phyloP scores from a whole-genome alignment of 2,329 filamentous ascomycete species.

The Cytospora leucostoma region DNA sequence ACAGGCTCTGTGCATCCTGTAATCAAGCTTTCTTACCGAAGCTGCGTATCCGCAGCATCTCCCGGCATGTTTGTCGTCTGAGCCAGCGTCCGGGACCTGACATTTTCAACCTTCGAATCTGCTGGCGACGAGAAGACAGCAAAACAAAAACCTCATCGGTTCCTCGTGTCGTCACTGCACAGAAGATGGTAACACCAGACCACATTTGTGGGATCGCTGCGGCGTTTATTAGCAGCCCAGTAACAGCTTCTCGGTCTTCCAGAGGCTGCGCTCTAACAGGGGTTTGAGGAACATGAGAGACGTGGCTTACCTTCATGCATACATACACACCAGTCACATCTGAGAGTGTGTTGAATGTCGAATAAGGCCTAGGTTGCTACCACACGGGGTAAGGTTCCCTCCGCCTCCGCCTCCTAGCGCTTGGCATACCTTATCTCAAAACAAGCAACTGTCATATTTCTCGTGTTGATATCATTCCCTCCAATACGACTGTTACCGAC shows the following conservation, averaged over 20 bases:
- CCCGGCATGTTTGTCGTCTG: not conserved
- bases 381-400: no score
- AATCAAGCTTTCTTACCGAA: not conserved
- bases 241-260: not conserved
- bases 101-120: not conserved
- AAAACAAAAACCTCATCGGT: not conserved
- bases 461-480: not conserved
- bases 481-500: not conserved
- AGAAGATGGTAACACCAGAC: not conserved
- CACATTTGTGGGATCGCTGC: not conserved
- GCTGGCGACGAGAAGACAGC: not conserved
- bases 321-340: no score
- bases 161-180: not conserved
- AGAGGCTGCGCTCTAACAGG: no score
- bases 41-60: constrained; percentile 3
- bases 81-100: not conserved
- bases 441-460: not conserved
- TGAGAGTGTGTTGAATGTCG: no score
- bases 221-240: not conserved
- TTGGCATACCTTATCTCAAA: not conserved
- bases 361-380: no score
- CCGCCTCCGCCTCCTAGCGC: no score
- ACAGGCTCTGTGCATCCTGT: not conserved
- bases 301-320: no score
- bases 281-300: no score